Evolutionary conservation across 495 filamentous ascomycete genomes (phyloP), one percentile per base, ranked within the genome.

Genomic region (Pyrenula aspistea): DNA sequence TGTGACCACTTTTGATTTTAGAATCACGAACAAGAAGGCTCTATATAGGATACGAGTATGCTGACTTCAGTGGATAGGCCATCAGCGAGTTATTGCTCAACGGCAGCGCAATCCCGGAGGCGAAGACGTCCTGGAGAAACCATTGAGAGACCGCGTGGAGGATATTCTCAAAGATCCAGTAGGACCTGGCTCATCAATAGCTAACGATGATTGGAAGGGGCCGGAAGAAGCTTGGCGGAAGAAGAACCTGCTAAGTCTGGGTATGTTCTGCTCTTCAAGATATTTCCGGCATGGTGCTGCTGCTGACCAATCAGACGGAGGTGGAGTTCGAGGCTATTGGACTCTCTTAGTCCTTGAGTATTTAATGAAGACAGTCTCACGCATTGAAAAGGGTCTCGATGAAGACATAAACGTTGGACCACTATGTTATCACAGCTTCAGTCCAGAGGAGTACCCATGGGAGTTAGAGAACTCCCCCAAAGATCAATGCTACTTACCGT

Each of bases 251-350:
- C 50, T 52, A 8, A 52, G 50, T 24, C 22, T 52, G 4, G 50
- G 50, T 52, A 52, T 52, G 31, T 42, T 42, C 15, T 4, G 15
- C 31, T 8, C 10, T 52, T 21, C 50, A 52, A 8, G 8, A 52
- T 10, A 21, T 24, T 20, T 19, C 19, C 50, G 10, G 22, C 22
- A 19, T 24, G 4, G 22, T 52, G 8, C 50, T 21, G 8, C 50
- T 52, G 4, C 19, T 52, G 50, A 52, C 22, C 8, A 52, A 8
- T 19, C 50, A 62, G 60, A 62, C 19, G 60, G 60, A 2, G 60
- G 60, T 54, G 60, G 60, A 2, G 49, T 62, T 12, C 60, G 60
- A 24, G 59, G 59, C n/a, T 51, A 57, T 31, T 62, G 60, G 59
- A 57, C 3, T 10, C 55, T 62, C 22, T 23, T 60, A 24, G 60